Evolutionary conservation across 306 rosid species (phyloP).

Genomic region (Dryas drummondii): DNA sequence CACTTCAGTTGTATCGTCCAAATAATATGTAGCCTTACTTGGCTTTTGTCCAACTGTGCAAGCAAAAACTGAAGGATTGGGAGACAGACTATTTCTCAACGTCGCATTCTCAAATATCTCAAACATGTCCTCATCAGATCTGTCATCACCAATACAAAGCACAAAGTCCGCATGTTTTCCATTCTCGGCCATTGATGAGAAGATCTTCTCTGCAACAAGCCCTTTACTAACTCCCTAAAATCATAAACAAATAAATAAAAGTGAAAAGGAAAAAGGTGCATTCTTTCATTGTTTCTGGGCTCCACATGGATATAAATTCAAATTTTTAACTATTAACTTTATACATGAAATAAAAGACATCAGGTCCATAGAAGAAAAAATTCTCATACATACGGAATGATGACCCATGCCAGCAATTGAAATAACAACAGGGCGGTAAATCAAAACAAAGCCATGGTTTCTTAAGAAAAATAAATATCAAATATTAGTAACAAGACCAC

Average conservation of each 20-base stretch:
- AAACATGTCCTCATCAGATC: conserved; percentile 96
- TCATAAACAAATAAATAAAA: not conserved
- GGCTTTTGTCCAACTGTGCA: conserved; percentile 89
- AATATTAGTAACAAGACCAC: not conserved
- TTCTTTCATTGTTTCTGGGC: not conserved
- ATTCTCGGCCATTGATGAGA: conserved; percentile 55
- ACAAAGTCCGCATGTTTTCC: conserved; percentile 76
- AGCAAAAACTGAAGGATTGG: conserved; percentile 57
- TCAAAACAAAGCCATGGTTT: not conserved
- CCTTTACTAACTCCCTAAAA: conserved; percentile 83
- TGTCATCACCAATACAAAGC: conserved; percentile 80
- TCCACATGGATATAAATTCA: conserved; percentile 16
- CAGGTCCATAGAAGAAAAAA: not conserved
- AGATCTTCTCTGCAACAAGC: conserved; percentile 62
- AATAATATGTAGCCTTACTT: conserved; percentile 72
- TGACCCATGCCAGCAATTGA: too few relatives aligned
- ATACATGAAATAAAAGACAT: not conserved
- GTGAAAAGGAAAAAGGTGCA: not conserved
- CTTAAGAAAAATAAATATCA: not conserved
- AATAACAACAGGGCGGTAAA: not conserved
- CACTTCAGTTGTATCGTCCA: conserved; percentile 66
- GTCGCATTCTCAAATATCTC: conserved; percentile 52
- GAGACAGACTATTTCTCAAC: conserved; percentile 52
- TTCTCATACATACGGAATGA: too few relatives aligned
- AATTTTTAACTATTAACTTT: not conserved